These are phyloP conservation scores for Daldinia loculata DNA, from an alignment of 495 filamentous ascomycete genomes.

Conservation along the genomic window DNA sequence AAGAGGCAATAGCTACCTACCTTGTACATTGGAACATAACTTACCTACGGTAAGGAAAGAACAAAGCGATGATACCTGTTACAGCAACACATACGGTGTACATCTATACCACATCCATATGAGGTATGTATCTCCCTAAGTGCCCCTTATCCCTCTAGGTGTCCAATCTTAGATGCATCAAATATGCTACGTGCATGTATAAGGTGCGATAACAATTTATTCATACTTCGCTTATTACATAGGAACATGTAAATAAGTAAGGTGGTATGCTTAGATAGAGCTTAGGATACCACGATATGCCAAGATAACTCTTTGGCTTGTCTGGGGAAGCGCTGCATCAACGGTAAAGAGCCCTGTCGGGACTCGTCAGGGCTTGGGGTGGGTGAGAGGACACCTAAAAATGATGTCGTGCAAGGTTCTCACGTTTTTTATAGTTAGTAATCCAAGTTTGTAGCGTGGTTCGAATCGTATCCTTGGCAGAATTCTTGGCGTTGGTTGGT, in stretches of 20 bases:
- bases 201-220: neutral
- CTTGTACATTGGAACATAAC: neutral
- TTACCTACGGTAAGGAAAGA: neutral
- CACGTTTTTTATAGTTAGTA: constrained; percentile 42
- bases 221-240: constrained; percentile 22
- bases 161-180: neutral
- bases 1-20: neutral
- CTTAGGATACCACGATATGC: constrained; percentile 11
- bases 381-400: constrained; percentile 13
- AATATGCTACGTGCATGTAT: neutral
- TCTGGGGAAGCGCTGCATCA: constrained; percentile 31
- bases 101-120: neutral
- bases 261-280: neutral
- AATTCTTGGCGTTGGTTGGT: constrained; percentile 42
- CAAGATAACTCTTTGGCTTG: constrained; percentile 19
- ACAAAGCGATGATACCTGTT: neutral
- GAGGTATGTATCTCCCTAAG: neutral
- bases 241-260: constrained; percentile 1
- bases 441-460: constrained; percentile 39
- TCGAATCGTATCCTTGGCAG: constrained; percentile 43
- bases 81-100: neutral
- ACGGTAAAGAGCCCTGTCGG: constrained; percentile 27
- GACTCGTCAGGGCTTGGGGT: constrained; percentile 14
- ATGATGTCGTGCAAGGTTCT: constrained; percentile 39
- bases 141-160: neutral